These are phyloP conservation scores for Herpotrichia juniperi DNA, from an alignment of 2,329 filamentous ascomycete genomes.

Conservation along the genomic window DNA sequence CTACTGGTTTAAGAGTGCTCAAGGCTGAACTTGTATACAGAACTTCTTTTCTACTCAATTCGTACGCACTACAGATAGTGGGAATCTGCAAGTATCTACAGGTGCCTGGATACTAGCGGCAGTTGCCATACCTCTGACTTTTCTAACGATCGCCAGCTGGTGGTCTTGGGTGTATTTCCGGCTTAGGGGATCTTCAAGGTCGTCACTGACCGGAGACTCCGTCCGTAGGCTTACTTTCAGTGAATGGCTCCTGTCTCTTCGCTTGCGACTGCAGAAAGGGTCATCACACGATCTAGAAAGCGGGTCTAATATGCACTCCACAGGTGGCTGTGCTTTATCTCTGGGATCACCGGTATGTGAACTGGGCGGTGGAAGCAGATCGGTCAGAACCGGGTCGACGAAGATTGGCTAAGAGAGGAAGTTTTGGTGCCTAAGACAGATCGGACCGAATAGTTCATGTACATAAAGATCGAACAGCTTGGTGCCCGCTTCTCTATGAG, in stretches of 20 bases:
- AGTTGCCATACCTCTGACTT: constrained; percentile 7
- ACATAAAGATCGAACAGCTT: neutral
- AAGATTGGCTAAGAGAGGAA: neutral
- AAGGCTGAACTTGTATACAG: constrained; percentile 2
- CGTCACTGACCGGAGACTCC: neutral
- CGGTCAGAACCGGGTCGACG: neutral
- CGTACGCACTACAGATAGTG: constrained; percentile 4
- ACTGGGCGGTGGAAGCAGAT: neutral
- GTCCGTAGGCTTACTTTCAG: neutral
- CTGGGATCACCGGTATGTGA: neutral
- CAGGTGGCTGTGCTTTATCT: neutral
- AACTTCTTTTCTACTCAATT: constrained; percentile 12
- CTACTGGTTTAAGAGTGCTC: neutral
- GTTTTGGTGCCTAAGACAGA: neutral
- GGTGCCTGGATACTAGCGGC: constrained; percentile 9
- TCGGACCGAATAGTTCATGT: neutral
- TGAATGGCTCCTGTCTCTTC: neutral
- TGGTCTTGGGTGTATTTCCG: constrained; percentile 3
- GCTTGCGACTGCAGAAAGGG: neutral
- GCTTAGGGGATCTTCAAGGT: neutral
- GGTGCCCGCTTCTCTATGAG: neutral
- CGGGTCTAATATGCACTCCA: neutral
- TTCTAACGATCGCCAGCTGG: constrained; percentile 9
- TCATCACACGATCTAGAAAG: neutral
- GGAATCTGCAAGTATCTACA: constrained; percentile 3